Base-by-base conservation (phyloP, 305 asterid genomes). In the Withania somnifera region DNA sequence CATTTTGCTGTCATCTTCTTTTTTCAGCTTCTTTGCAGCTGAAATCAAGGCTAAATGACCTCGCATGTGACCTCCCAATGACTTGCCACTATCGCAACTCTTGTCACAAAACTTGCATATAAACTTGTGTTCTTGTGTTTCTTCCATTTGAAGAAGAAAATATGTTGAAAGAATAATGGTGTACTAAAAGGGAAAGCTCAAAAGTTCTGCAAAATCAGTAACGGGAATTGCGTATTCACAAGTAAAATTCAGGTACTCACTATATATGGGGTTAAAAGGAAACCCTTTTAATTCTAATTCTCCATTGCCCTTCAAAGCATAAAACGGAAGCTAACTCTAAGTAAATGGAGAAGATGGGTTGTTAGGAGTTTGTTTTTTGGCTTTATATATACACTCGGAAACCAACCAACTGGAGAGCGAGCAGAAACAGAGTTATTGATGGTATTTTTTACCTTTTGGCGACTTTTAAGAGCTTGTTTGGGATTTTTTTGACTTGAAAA, bases 11-110 rank as follows among this genome's bases (percentile, higher is more conserved):
- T 80, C 87, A 28, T 82, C 83, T 82, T 85, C 80, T 51, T 24
- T 60, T 78, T 84, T 82, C 22, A 82, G 86, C n/a, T 85, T 87
- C 77, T 83, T 93, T 7, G 93, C 89, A 82, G 98, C 94, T 69
- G 93, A 64, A 82, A 91, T 90, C 78, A 82, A 77, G 24, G 93
- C 88, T 24, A 90, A 82, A 84, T 95, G 99, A 71, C 86, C 60
- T 89, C 98, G 88, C 99, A 93, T 92, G 86, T 95, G 99, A 26
- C 99, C 98, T 11, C 99, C 98, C 86, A 95, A 80, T 51, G 98
- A 93, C 88, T 88, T 93, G 78, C 97, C 98, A 81, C 89, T 95
- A 0, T 78, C 87, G 90, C 96, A 95, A 73, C 58, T 64, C 84
- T 91, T 91, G 89, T 83, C 84, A 85, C 99, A 94, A 53, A 89